Evolutionary conservation across 2,329 filamentous ascomycete genomes (phyloP).

Genomic region (Periconia sp.): DNA sequence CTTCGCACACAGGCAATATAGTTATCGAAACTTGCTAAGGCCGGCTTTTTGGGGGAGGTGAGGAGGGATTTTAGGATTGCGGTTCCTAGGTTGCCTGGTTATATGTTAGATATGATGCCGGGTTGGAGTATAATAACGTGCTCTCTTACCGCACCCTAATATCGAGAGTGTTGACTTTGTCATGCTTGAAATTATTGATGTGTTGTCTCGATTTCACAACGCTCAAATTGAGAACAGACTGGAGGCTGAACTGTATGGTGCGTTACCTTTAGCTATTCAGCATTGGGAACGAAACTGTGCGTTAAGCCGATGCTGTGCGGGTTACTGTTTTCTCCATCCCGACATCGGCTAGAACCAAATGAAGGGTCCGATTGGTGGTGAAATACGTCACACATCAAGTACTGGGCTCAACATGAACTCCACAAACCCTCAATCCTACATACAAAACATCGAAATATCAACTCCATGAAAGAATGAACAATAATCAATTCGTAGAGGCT

Average conservation of each 20-base stretch:
- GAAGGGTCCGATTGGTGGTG: not conserved
- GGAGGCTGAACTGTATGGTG: not conserved
- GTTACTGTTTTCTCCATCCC: not conserved
- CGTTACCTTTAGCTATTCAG: not conserved
- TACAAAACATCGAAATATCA: no score
- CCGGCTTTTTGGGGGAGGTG: conserved; percentile 13
- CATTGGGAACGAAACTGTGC: not conserved
- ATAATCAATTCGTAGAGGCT: no score
- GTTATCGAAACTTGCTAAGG: conserved; percentile 22
- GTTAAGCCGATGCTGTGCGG: not conserved
- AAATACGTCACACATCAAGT: no score
- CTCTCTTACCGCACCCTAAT: conserved; percentile 29
- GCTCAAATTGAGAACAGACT: not conserved
- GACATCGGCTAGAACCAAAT: not conserved
- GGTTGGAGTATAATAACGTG: not conserved
- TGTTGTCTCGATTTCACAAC: not conserved
- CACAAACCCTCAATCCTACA: not conserved
- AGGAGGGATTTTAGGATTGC: conserved; percentile 42
- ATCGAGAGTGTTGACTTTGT: conserved; percentile 22
- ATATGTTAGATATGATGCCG: conserved; percentile 1
- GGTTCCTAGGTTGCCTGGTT: conserved; percentile 43
- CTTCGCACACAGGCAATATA: conserved; percentile 50
- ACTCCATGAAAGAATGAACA: no score
- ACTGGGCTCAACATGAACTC: not conserved
- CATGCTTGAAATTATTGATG: conserved; percentile 10